Evolutionary conservation across 2,329 filamentous ascomycete species (phyloP), one percentile per base, ranked within the genome.

Genomic region (Trichoderma sp.): DNA sequence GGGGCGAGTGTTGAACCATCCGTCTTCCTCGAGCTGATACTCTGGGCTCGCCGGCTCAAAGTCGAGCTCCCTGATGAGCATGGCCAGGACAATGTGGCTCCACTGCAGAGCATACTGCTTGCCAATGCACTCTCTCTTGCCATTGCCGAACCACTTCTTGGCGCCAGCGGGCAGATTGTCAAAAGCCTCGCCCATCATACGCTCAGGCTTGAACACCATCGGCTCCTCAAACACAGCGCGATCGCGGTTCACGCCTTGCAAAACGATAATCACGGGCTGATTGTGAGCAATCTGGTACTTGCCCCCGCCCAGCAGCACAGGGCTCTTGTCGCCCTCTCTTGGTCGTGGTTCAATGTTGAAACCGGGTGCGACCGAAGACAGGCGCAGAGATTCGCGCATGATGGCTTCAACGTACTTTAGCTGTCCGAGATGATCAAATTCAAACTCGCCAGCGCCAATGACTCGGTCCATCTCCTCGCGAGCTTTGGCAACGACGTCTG

Each of bases 341-440:
- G 79, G 77, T 49, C 78, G 74, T 2, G 83, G 83, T 76, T 86
- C 84, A 66, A 85, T 83, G 77, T 86, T 86, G 78, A 88, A 86
- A 0, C 83, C 82, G 1, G 86, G 85, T 0, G 86, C 85, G 0
- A 86, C 82, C 37, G 82, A 84, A 0, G 83, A 83, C 2, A 89
- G 81, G 0, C 87, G 84, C 8, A 89, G 78, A 0, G 85, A 81
- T 74, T 89, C 86, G 63, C 84, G 82, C 30, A 88, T 76, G 30
- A 88, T 76, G 39, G 82, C 87, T 66, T 85, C 83, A 58, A 88
- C 72, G 74, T 88, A 89, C 13, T 80, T 78, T 2, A 89, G 80
- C 71, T 83, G 82, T 0, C 79, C 73, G 1, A 89, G 75, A 73
- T 88, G 85, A 7, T 83, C 82, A 59, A 83, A 75, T 0, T 76